Conservation (phyloP, 495 filamentous ascomycete genomes). For the Mytilinidion resinicola region DNA sequence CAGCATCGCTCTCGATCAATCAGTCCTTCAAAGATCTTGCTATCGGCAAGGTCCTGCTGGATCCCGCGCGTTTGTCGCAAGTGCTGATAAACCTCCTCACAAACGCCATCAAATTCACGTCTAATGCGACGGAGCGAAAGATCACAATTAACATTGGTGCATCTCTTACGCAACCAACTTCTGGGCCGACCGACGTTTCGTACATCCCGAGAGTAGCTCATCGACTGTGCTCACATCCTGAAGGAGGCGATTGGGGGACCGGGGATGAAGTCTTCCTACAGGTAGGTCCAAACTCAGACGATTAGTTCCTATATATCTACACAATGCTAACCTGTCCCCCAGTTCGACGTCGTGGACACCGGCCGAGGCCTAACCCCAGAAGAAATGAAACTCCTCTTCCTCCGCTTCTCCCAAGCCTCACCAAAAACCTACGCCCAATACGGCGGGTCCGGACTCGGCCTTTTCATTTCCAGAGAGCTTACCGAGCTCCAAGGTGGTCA, state of each 20-base stretch:
- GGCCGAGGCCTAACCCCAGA: constrained; percentile 30
- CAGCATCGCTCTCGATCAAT: constrained; percentile 16
- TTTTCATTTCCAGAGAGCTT: constrained; percentile 32
- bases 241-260: constrained; percentile 24
- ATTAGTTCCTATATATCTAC: too few species aligned
- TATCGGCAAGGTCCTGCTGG: constrained; percentile 28
- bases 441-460: constrained; percentile 33
- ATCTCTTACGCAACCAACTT: constrained; percentile 19
- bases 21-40: constrained; percentile 15
- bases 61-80: constrained; percentile 26
- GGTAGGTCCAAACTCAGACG: too few species aligned
- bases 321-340: neutral
- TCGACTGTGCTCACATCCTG: constrained; percentile 13
- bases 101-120: constrained; percentile 37
- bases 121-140: constrained; percentile 13
- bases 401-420: constrained; percentile 29
- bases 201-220: constrained; percentile 5
- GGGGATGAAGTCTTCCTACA: constrained; percentile 27
- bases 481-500: constrained; percentile 32
- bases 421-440: constrained; percentile 32
- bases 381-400: constrained; percentile 28
- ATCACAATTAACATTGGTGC: constrained; percentile 24
- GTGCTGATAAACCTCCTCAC: constrained; percentile 33
- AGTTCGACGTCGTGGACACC: constrained; percentile 31
- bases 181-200: constrained; percentile 24